Evolutionary conservation across 1,139 yeast genomes (phyloP).

Genomic region (Blastobotrys aristatus): DNA sequence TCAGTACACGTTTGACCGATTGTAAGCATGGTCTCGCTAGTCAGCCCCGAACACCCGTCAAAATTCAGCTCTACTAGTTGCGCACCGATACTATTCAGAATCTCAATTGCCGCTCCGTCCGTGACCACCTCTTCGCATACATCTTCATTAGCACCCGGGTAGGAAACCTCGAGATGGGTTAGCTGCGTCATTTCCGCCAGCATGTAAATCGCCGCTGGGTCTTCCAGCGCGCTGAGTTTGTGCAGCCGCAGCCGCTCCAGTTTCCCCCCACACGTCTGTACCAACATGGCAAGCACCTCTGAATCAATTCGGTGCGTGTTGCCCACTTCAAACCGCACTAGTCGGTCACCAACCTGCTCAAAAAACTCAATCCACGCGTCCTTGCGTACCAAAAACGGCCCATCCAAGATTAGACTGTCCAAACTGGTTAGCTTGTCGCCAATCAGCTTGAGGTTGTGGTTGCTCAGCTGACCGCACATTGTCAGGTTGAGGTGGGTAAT

Average conservation of each 20-base stretch:
- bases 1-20: slow-evolving; percentile 18
- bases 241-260: slow-evolving; percentile 48
- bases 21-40: slow-evolving; percentile 28
- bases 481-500: slow-evolving; percentile 60
- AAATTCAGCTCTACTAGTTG: slow-evolving; percentile 52
- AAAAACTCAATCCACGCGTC: slow-evolving; percentile 72
- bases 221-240: slow-evolving; percentile 65
- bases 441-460: slow-evolving; percentile 63
- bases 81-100: slow-evolving; percentile 60
- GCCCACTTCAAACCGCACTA: slow-evolving; percentile 48
- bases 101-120: slow-evolving; percentile 65
- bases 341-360: slow-evolving; percentile 40
- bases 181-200: slow-evolving; percentile 58
- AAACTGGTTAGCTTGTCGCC: slow-evolving; percentile 54
- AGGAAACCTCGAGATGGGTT: slow-evolving; percentile 59
- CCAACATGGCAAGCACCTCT: slow-evolving; percentile 56
- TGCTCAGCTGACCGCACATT: slow-evolving; percentile 92
- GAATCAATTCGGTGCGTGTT: slow-evolving; percentile 82
- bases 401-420: slow-evolving; percentile 58
- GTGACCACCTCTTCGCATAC: slow-evolving; percentile 49
- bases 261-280: slow-evolving; percentile 55
- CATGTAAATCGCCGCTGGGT: slow-evolving; percentile 54
- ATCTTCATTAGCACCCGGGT: slow-evolving; percentile 34
- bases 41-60: slow-evolving; percentile 67
- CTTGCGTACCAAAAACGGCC: slow-evolving; percentile 80